phyloP scores from a whole-genome alignment of 2,329 filamentous ascomycete genomes.

The Leptographium radiaticola region DNA sequence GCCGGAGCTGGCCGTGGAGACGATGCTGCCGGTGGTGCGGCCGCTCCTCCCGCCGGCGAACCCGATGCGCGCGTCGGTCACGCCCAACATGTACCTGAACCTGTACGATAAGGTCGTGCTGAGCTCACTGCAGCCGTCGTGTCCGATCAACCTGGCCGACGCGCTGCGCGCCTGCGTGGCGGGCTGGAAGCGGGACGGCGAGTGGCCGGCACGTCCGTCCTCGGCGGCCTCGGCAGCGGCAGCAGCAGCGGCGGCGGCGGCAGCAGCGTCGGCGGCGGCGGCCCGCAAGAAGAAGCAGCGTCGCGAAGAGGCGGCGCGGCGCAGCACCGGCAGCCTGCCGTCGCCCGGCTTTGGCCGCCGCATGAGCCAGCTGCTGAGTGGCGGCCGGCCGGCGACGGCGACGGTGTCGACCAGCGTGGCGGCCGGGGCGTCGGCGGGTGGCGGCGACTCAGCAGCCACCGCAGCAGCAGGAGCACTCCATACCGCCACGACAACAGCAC shows the following conservation, averaged over 20 bases:
- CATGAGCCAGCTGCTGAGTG: constrained; percentile 8
- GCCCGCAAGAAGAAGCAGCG: constrained; percentile 1
- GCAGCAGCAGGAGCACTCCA: no score
- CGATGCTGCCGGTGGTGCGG: constrained; percentile 57
- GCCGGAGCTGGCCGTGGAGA: constrained; percentile 38
- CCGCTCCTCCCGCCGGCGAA: constrained; percentile 63
- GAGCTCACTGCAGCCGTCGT: constrained; percentile 65
- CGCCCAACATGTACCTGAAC: constrained; percentile 57
- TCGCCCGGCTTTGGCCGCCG: constrained; percentile 7
- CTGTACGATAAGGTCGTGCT: constrained; percentile 86
- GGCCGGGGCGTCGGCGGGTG: background rate
- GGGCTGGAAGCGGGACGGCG: constrained; percentile 85
- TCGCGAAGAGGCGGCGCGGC: constrained; percentile 1
- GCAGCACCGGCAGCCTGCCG: background rate
- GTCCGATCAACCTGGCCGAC: constrained; percentile 77
- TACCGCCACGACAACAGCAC: background rate
- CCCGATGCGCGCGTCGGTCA: constrained; percentile 65
- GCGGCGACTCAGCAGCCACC: background rate
- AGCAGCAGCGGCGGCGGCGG: background rate
- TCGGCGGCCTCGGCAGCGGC: background rate
- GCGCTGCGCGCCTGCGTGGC: constrained; percentile 70
- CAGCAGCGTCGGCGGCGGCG: background rate
- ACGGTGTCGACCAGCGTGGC: background rate
- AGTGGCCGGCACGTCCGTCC: constrained; percentile 61
- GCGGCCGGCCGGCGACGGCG: background rate